These are phyloP conservation scores for Scutellaria galericulata DNA, from an alignment of 257 asterid species.

Conservation along the genomic window DNA sequence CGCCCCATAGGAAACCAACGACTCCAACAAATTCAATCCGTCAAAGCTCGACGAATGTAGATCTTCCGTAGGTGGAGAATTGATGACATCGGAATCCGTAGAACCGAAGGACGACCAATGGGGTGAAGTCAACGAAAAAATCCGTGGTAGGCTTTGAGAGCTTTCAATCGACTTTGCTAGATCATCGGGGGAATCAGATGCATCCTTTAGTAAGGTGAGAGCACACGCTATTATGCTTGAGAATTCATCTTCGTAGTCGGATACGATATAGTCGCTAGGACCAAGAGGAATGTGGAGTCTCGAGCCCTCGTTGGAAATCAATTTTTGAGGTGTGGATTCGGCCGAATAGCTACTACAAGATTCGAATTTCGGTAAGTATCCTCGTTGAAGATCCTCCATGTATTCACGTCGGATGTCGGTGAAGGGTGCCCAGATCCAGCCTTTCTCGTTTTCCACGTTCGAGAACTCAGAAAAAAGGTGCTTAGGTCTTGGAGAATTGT, in stretches of 20 bases:
- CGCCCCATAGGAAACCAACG: constrained; percentile 64
- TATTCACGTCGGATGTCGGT: constrained; percentile 64
- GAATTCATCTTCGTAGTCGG: constrained; percentile 88
- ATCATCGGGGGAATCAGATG: constrained; percentile 39
- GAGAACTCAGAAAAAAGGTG: constrained; percentile 40
- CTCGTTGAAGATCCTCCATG: constrained; percentile 65
- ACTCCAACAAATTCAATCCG: constrained; percentile 68
- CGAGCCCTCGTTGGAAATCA: constrained; percentile 69
- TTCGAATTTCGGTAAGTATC: constrained; percentile 65
- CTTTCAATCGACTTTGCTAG: constrained; percentile 47
- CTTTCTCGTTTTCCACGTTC: constrained; percentile 49
- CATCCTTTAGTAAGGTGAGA: constrained; percentile 67
- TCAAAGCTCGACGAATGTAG: constrained; percentile 69
- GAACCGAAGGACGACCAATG: constrained; percentile 72
- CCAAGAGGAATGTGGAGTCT: constrained; percentile 86
- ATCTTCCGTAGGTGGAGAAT: constrained; percentile 54
- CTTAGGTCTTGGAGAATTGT: constrained; percentile 40
- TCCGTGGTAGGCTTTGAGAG: constrained; percentile 55
- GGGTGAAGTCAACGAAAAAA: constrained; percentile 60
- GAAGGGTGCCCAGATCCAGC: constrained; percentile 80
- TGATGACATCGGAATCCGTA: constrained; percentile 56
- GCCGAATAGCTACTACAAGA: constrained; percentile 50
- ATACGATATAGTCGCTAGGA: constrained; percentile 58
- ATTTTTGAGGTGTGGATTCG: constrained; percentile 55
- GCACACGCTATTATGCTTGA: constrained; percentile 98